These are phyloP conservation scores for Pichia insulana DNA, from an alignment of 805 yeast genomes.

Conservation along the genomic window DNA sequence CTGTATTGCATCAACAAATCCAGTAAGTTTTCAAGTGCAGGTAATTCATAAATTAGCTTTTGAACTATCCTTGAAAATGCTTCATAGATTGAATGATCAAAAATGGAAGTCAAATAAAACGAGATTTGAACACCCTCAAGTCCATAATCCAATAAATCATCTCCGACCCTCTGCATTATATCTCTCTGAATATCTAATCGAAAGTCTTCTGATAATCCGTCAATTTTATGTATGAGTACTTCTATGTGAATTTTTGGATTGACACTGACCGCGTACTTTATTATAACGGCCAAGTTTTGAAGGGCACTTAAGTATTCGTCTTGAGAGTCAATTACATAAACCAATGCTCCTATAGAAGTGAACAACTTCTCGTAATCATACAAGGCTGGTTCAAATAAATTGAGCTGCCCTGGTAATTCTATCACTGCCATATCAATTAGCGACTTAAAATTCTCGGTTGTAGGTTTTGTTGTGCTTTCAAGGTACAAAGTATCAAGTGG, in stretches of 20 bases:
- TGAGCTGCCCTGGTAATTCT: constrained; percentile 92
- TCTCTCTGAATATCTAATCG: constrained; percentile 92
- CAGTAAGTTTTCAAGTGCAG: constrained; percentile 78
- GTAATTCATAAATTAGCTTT: constrained; percentile 80
- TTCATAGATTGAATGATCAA: constrained; percentile 92
- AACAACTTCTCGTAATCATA: constrained; percentile 74
- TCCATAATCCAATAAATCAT: constrained; percentile 82
- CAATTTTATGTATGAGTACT: constrained; percentile 91
- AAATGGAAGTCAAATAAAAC: constrained; percentile 86
- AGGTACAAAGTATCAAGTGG: constrained; percentile 87
- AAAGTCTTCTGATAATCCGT: constrained; percentile 90
- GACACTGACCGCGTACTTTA: constrained; percentile 76
- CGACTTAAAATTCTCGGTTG: constrained; percentile 75
- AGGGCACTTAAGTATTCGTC: constrained; percentile 92
- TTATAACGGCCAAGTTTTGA: constrained; percentile 79
- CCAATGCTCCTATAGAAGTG: constrained; percentile 77
- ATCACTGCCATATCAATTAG: constrained; percentile 79
- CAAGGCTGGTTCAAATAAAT: constrained; percentile 70
- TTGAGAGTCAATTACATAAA: constrained; percentile 90
- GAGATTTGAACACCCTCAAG: constrained; percentile 86
- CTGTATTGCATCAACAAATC: constrained; percentile 85
- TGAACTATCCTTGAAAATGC: constrained; percentile 92
- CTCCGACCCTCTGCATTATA: constrained; percentile 92
- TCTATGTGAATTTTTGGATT: constrained; percentile 85
- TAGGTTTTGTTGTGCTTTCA: constrained; percentile 85